Evolutionary conservation across 1,284 basidiomycete genomes (phyloP).

Genomic region (Cryptococcus sp.): DNA sequence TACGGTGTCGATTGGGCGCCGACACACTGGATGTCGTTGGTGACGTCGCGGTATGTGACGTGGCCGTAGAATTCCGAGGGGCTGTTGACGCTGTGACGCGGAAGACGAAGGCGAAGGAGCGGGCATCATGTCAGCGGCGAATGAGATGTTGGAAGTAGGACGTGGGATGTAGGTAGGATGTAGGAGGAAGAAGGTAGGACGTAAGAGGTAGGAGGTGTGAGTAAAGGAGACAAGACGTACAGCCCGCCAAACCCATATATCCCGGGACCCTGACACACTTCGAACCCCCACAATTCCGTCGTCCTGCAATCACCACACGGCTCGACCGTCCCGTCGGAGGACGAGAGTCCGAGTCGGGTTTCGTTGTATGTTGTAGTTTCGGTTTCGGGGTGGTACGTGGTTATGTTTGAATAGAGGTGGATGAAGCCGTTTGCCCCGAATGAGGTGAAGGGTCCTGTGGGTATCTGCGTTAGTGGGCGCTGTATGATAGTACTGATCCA

Average conservation of each 20-base stretch:
- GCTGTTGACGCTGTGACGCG: conserved; percentile 10
- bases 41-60: conserved; percentile 16
- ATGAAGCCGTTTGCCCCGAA: conserved; percentile 19
- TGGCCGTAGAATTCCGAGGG: conserved; percentile 22
- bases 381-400: conserved; percentile 13
- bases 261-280: conserved; percentile 21
- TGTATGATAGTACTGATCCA: too few species aligned
- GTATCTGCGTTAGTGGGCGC: background rate
- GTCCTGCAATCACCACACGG: conserved; percentile 25
- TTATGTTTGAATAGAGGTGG: conserved; percentile 26
- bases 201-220: too few species aligned
- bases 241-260: conserved; percentile 17
- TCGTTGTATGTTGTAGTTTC: conserved; percentile 21
- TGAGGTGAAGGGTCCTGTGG: conserved; percentile 24
- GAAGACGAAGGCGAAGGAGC: background rate
- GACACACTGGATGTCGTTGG: conserved; percentile 15
- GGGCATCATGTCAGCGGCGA: background rate
- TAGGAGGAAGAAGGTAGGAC: too few species aligned
- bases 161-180: too few species aligned
- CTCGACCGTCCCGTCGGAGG: conserved; percentile 19
- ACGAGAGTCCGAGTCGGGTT: conserved; percentile 18
- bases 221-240: conserved; percentile 11
- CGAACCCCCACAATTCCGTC: conserved; percentile 27
- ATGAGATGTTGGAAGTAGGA: too few species aligned
- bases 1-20: conserved; percentile 5